Conservation (phyloP, 1,139 yeast species). For the Pichia sp. region DNA sequence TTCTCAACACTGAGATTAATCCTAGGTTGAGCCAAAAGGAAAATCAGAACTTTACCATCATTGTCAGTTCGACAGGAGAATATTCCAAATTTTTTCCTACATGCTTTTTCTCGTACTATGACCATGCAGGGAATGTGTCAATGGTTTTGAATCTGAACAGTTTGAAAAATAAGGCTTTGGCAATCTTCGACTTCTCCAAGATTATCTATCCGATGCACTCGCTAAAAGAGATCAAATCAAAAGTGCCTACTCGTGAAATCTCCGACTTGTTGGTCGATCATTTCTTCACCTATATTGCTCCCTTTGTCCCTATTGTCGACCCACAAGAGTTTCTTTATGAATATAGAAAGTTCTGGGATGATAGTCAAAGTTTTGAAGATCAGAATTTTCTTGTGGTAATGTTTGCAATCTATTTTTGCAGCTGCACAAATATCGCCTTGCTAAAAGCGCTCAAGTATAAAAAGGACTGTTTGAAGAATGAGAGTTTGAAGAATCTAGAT, state of each 20-base stretch:
- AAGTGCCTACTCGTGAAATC: slow-evolving; percentile 13
- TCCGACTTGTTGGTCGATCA: slow-evolving; percentile 20
- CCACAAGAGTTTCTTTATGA: slow-evolving; percentile 19
- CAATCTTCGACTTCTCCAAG: slow-evolving; percentile 20
- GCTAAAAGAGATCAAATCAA: slow-evolving; percentile 8
- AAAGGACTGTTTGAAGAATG: neutral
- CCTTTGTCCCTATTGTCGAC: slow-evolving; percentile 24
- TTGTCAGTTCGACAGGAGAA: slow-evolving; percentile 23
- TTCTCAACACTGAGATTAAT: slow-evolving; percentile 18
- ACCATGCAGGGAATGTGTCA: slow-evolving; percentile 20
- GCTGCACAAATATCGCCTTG: slow-evolving; percentile 19
- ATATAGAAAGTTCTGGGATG: slow-evolving; percentile 18
- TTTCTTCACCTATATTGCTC: slow-evolving; percentile 19
- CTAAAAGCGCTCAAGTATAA: slow-evolving; percentile 4
- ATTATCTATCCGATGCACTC: slow-evolving; percentile 13
- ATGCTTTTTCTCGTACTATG: slow-evolving; percentile 21
- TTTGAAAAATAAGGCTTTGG: slow-evolving; percentile 12
- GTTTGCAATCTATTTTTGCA: slow-evolving; percentile 21
- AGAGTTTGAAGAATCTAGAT: neutral
- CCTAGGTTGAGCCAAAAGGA: slow-evolving; percentile 15
- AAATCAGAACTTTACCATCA: slow-evolving; percentile 20
- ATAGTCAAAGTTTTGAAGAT: slow-evolving; percentile 11
- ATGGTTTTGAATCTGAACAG: slow-evolving; percentile 15
- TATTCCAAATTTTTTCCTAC: slow-evolving; percentile 23
- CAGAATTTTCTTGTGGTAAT: slow-evolving; percentile 19